Base-by-base conservation (phyloP, 306 rosid species). In the Fagus crenata region DNA sequence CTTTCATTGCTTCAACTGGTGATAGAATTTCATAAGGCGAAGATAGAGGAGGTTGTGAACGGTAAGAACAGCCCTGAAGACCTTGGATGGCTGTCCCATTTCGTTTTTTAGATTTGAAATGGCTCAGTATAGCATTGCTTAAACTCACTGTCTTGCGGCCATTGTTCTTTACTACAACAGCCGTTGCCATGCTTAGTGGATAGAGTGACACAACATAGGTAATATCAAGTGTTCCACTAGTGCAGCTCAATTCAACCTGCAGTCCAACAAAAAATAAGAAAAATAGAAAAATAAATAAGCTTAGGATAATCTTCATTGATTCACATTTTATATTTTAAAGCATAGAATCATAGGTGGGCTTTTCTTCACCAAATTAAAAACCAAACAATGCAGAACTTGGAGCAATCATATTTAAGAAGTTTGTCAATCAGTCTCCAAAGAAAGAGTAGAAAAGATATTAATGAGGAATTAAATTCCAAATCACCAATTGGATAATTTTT, bases 171-270 rank as follows among this genome's bases (percentile, higher is more conserved):
- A 86, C 89, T 40, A 88, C 84, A 3, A 90, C 91, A 13, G 98
- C 98, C 6, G 98, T 92, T 36, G 98, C 98, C 88, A 95, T 75
- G 86, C 96, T 92, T 85, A 84, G 76, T 55, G 98, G 92, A 72
- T 90, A 90, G 5, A 95, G 89, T 2, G 96, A 83, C 65, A 95
- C 96, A 31, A 95, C 85, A 77, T 92, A 95, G 7, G 89, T 89
- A 12, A 95, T 67, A 54, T 92, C 97, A 39, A 95, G 81, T 55
- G 78, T 77, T 84, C 83, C 82, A 37, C 83, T 84, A 2, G 56
- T 80, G 80, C 90, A 49, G 82, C 87, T 78, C 53, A 86, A 67
- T 59, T 88, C 92, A n/a, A 88, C 85, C 92, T 88, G 82, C 76
- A 49, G 15, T 28, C 9, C 18, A 5, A 51, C 49, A 39, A 28